A percentile compares a stretch with the other conserved stretches of the same genome.
These are phyloP conservation scores for Colletotrichum lini DNA, from an alignment of 2,329 filamentous ascomycete species.

Conservation along the genomic window DNA sequence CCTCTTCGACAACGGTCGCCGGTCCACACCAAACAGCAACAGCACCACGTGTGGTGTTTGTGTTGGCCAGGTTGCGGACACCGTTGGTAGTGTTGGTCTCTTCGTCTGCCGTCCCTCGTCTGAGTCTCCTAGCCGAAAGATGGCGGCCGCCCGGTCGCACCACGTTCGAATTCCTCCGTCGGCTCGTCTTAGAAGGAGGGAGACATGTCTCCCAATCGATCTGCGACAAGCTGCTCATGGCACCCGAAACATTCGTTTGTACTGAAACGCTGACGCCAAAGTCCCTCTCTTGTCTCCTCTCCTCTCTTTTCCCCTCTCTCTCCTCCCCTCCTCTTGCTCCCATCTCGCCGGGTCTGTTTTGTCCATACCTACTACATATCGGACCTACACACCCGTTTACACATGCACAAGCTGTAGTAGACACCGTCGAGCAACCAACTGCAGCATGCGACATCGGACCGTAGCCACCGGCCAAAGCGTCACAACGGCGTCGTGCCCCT, in stretches of 20 bases:
- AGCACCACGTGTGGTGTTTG: not conserved
- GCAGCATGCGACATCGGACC: slow-evolving; percentile 32
- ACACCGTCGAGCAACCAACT: not conserved
- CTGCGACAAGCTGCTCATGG: slow-evolving; percentile 21
- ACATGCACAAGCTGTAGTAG: too few relatives aligned
- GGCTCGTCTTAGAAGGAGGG: not conserved
- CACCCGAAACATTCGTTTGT: slow-evolving; percentile 19
- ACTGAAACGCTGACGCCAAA: slow-evolving; percentile 13
- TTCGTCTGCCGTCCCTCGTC: too few relatives aligned
- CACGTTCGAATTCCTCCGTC: not conserved
- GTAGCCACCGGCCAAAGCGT: slow-evolving; percentile 38
- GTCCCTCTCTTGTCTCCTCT: not conserved
- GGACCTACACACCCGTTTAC: too few relatives aligned
- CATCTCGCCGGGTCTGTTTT: too few relatives aligned
- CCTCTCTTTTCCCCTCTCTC: not conserved
- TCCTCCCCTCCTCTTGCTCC: too few relatives aligned
- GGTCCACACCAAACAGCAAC: slow-evolving; percentile 5
- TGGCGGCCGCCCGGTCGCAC: slow-evolving; percentile 11
- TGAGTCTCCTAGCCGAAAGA: not conserved
- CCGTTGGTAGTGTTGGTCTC: slow-evolving; percentile 15
- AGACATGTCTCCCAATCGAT: slow-evolving; percentile 17
- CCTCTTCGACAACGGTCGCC: slow-evolving; percentile 12
- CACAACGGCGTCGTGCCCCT: slow-evolving; percentile 32
- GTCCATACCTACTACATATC: too few relatives aligned
- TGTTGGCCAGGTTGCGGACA: slow-evolving; percentile 9